These are phyloP conservation scores for Amphichorda felina DNA, from an alignment of 2,329 filamentous ascomycete genomes.

Conservation along the genomic window DNA sequence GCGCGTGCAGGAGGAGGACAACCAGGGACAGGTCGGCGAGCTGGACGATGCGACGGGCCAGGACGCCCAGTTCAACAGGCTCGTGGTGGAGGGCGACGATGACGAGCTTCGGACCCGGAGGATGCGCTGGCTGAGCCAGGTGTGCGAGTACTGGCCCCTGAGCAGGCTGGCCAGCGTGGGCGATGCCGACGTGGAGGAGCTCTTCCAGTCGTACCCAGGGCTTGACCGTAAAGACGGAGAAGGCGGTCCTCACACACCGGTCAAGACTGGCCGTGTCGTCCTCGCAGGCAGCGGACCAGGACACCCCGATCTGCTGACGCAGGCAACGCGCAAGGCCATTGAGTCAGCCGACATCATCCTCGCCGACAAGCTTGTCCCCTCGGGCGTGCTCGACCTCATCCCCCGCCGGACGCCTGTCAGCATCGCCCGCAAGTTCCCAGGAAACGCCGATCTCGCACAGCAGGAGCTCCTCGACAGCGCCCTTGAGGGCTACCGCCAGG, in stretches of 20 bases:
- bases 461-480: slow-evolving; percentile 77
- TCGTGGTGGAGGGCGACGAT: slow-evolving; percentile 66
- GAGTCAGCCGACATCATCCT: slow-evolving; percentile 65
- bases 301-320: slow-evolving; percentile 82
- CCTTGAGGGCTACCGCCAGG: slow-evolving; percentile 49
- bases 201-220: slow-evolving; percentile 61
- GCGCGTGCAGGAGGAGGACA: slow-evolving; percentile 49
- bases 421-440: slow-evolving; percentile 95
- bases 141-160: slow-evolving; percentile 98
- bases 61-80: slow-evolving; percentile 69
- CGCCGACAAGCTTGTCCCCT: slow-evolving; percentile 76
- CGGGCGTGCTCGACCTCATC: slow-evolving; percentile 76
- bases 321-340: slow-evolving; percentile 68
- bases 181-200: slow-evolving; percentile 64
- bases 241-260: slow-evolving; percentile 5
- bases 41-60: slow-evolving; percentile 59
- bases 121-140: slow-evolving; percentile 87
- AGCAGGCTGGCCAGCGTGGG: slow-evolving; percentile 67
- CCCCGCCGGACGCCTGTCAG: slow-evolving; percentile 80
- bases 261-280: slow-evolving; percentile 57
- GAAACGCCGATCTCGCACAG: slow-evolving; percentile 89
- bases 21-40: slow-evolving; percentile 16
- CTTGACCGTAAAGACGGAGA: slow-evolving; percentile 9
- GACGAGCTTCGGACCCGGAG: slow-evolving; percentile 67
- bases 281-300: slow-evolving; percentile 88